These are phyloP conservation scores for Acorus calamus DNA, from an alignment of 106 monocot species.

Conservation along the genomic window DNA sequence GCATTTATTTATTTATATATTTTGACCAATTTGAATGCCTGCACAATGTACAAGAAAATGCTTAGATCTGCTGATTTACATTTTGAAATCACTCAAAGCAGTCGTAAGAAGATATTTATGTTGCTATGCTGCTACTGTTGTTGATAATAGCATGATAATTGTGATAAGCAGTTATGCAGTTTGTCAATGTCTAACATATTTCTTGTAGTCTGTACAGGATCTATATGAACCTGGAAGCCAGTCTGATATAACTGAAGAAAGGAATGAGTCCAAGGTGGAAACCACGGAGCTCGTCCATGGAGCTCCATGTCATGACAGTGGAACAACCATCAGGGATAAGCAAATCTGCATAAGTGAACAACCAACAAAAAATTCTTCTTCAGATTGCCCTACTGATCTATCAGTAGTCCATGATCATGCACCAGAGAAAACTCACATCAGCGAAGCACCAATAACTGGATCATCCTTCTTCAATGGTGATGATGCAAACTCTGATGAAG, in stretches of 20 bases:
- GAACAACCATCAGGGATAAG: slow-evolving; percentile 9
- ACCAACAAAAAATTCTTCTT: background rate
- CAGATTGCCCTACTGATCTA: background rate
- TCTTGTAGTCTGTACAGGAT: slow-evolving; percentile 8
- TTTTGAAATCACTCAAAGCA: too few species aligned
- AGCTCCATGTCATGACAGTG: slow-evolving; percentile 9
- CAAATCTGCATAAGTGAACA: slow-evolving; percentile 2
- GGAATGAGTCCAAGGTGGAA: slow-evolving; percentile 11
- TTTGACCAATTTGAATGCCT: too few species aligned
- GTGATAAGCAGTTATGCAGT: background rate
- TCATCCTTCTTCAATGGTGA: slow-evolving; percentile 5
- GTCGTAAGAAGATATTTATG: too few species aligned
- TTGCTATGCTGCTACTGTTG: too few species aligned
- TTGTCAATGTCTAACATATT: background rate
- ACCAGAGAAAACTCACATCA: slow-evolving; percentile 6
- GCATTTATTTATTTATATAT: too few species aligned
- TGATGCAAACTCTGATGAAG: background rate
- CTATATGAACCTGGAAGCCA: slow-evolving; percentile 16
- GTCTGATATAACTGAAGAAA: slow-evolving; percentile 6
- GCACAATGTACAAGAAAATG: too few species aligned
- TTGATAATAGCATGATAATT: background rate
- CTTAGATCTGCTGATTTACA: too few species aligned
- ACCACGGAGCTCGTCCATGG: background rate
- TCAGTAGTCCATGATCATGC: background rate
- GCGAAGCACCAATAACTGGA: slow-evolving; percentile 6